Percentiles rank a stretch among this genome's conserved stretches.
Evolutionary conservation across 2,329 filamentous ascomycete species (phyloP).

Genomic region (Aspergillus sp.): DNA sequence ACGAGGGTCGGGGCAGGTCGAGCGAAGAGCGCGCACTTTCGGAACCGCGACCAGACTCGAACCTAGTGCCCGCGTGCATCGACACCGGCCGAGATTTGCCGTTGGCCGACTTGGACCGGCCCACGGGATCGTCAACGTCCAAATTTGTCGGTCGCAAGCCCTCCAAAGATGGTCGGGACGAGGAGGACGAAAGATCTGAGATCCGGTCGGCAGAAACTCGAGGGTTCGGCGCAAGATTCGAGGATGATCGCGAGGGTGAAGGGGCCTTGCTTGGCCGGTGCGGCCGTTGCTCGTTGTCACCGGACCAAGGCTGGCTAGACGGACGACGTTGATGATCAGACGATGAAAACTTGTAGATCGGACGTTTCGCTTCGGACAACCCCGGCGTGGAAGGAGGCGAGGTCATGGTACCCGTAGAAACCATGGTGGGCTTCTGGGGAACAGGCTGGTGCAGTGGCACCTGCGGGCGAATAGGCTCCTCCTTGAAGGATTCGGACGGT

Average conservation of each 20-base stretch:
- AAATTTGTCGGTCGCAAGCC: constrained; percentile 62
- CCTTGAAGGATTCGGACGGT: constrained; percentile 23
- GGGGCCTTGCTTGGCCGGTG: constrained; percentile 26
- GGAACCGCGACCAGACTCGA: constrained; percentile 78
- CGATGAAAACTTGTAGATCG: constrained; percentile 57
- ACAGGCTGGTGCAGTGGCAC: constrained; percentile 40
- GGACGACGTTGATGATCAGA: constrained; percentile 46
- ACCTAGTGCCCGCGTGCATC: constrained; percentile 76
- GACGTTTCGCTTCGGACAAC: constrained; percentile 31
- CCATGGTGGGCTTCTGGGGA: constrained; percentile 55
- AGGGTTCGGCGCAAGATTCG: constrained; percentile 50
- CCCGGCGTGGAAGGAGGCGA: constrained; percentile 48
- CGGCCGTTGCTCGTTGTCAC: constrained; percentile 25
- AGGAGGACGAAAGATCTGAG: constrained; percentile 56
- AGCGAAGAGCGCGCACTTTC: constrained; percentile 56
- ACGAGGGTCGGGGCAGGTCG: constrained; percentile 33
- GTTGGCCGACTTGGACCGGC: constrained; percentile 63
- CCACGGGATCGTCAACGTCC: constrained; percentile 60
- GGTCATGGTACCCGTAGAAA: constrained; percentile 81
- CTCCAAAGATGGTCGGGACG: constrained; percentile 69
- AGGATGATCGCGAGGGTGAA: constrained; percentile 34
- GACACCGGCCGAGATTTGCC: constrained; percentile 72
- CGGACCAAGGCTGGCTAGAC: constrained; percentile 49
- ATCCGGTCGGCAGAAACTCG: constrained; percentile 49
- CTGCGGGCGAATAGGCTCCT: constrained; percentile 28